Evolutionary conservation across 2,329 filamentous ascomycete genomes (phyloP).

Genomic region (Alternaria panax): DNA sequence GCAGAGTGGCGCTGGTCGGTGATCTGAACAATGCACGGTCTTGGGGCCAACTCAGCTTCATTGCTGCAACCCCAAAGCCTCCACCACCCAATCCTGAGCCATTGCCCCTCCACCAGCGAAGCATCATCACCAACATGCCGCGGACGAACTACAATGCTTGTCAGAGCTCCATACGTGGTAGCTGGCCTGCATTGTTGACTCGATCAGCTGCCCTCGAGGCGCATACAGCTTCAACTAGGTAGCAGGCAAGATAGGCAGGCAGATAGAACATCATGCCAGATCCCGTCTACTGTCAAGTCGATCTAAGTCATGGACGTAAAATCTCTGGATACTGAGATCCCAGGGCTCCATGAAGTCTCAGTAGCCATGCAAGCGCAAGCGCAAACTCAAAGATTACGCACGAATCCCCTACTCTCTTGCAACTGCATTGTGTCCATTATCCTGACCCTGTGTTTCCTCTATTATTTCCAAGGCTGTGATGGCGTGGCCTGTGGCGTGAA

Average conservation of each 20-base stretch:
- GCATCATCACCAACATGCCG: background rate
- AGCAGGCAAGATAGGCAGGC: background rate
- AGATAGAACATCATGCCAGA: background rate
- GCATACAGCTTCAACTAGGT: background rate
- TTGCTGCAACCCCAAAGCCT: constrained; percentile 12
- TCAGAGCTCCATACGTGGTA: background rate
- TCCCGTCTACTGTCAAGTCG: background rate
- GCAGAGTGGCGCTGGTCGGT: background rate
- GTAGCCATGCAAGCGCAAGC: background rate
- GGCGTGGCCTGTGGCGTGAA: background rate
- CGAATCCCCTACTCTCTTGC: background rate
- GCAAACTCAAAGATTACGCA: background rate
- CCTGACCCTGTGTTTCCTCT: background rate
- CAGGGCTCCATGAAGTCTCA: background rate
- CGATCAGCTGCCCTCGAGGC: background rate
- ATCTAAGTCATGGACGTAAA: background rate
- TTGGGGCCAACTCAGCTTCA: constrained; percentile 7
- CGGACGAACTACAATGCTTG: background rate
- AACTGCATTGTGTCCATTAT: background rate
- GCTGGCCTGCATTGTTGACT: background rate
- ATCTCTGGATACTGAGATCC: background rate
- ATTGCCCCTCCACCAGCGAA: constrained; percentile 7
- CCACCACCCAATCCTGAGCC: constrained; percentile 6
- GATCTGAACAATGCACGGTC: constrained; percentile 11
- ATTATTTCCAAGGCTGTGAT: background rate